phyloP scores from a whole-genome alignment of 2,329 filamentous ascomycete species.

The Nemania sp. region DNA sequence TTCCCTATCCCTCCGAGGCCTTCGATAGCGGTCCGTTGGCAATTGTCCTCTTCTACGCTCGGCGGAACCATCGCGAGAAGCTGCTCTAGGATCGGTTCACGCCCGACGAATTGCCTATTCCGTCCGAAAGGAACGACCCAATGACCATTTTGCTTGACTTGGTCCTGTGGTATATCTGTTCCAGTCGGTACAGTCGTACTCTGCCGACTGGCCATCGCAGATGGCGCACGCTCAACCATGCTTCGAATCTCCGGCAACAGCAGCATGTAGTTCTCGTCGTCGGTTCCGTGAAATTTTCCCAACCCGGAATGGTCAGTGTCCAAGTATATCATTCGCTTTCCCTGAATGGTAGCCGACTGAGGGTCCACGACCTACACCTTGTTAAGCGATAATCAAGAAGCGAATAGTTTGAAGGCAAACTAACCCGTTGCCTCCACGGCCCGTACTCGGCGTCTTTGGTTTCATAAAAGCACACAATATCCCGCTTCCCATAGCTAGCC shows the following conservation, averaged over 20 bases:
- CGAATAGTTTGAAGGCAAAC: neutral
- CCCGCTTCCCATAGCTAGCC: neutral
- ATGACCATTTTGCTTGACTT: neutral
- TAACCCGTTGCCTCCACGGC: neutral
- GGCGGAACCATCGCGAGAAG: constrained; percentile 20
- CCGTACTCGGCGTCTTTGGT: neutral
- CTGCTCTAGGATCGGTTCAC: constrained; percentile 11
- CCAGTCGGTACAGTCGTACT: neutral
- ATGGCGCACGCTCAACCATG: neutral
- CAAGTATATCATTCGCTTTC: neutral
- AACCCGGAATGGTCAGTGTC: neutral
- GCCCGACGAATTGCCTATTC: constrained; percentile 27
- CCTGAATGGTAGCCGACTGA: neutral
- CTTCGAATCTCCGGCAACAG: neutral
- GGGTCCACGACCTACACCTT: neutral
- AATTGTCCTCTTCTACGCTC: constrained; percentile 23
- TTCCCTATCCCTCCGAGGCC: constrained; percentile 17
- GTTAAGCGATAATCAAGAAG: neutral
- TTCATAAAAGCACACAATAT: neutral
- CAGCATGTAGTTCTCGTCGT: neutral
- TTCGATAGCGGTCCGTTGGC: constrained; percentile 35
- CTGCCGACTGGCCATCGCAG: neutral
- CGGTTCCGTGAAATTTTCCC: neutral
- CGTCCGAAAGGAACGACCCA: constrained; percentile 26
- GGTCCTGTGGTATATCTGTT: neutral